Evolutionary conservation across 2,329 filamentous ascomycete species (phyloP).

Genomic region (Scleromitrula shiraiana): DNA sequence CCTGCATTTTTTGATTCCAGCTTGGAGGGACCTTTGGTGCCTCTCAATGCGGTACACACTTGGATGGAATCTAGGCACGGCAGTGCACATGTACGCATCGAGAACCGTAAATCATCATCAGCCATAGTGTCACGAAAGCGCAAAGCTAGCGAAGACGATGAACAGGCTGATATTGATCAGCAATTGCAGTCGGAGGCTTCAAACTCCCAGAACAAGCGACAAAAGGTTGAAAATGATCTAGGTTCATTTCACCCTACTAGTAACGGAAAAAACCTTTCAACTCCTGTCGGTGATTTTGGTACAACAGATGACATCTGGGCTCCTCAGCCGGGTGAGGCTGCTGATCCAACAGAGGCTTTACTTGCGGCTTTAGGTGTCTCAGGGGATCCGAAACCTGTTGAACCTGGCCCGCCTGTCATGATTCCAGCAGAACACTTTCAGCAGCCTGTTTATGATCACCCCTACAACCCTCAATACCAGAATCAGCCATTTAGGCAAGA

Average conservation of each 20-base stretch:
- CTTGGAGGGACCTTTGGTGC: constrained; percentile 18
- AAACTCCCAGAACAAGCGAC: constrained; percentile 18
- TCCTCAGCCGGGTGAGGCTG: constrained; percentile 25
- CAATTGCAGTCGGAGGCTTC: constrained; percentile 10
- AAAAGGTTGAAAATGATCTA: constrained; percentile 17
- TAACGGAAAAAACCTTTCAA: constrained; percentile 13
- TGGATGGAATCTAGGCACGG: constrained; percentile 22
- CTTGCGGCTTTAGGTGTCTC: constrained; percentile 32
- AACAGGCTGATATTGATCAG: constrained; percentile 16
- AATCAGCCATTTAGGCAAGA: constrained; percentile 22
- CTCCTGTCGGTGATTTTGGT: constrained; percentile 20
- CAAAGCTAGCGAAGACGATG: constrained; percentile 11
- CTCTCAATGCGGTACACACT: constrained; percentile 19
- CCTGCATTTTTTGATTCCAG: constrained; percentile 34
- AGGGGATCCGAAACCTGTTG: constrained; percentile 29
- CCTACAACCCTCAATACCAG: neutral
- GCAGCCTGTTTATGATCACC: neutral
- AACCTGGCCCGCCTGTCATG: constrained; percentile 12
- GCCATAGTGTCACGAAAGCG: constrained; percentile 22
- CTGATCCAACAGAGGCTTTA: constrained; percentile 27
- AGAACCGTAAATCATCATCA: neutral
- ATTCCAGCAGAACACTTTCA: constrained; percentile 5
- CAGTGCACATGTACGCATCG: neutral
- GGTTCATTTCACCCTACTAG: neutral
- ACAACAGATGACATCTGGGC: constrained; percentile 27